phyloP scores from a whole-genome alignment of 2,329 filamentous ascomycete species.

The Penicillium sp. region DNA sequence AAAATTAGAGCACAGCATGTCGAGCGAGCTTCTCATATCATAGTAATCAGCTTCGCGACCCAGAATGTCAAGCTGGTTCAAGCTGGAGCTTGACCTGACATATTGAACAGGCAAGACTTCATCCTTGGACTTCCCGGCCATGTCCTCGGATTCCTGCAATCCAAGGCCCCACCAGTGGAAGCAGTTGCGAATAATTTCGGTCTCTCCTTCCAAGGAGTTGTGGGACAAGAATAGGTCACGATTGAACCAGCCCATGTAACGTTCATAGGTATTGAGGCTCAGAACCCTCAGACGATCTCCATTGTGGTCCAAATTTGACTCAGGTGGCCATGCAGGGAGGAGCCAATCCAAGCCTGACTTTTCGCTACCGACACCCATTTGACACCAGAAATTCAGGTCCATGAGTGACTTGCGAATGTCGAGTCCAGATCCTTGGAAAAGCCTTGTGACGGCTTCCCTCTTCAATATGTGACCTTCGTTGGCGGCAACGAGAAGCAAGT shows the following conservation, averaged over 20 bases:
- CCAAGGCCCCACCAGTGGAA: conserved; percentile 71
- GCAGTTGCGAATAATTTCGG: conserved; percentile 64
- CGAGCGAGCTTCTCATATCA: conserved; percentile 39
- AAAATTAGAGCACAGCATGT: conserved; percentile 34
- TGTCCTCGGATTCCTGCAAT: conserved; percentile 58
- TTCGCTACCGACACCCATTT: conserved; percentile 88
- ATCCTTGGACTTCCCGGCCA: conserved; percentile 43
- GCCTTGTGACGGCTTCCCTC: conserved; percentile 64
- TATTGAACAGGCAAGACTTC: conserved; percentile 3
- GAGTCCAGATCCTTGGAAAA: conserved; percentile 68
- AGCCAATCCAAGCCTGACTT: conserved; percentile 91
- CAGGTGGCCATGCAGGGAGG: conserved; percentile 72
- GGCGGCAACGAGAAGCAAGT: conserved; percentile 78
- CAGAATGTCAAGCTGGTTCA: conserved; percentile 30
- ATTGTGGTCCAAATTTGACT: conserved; percentile 66
- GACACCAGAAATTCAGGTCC: conserved; percentile 95
- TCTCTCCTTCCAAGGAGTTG: conserved; percentile 52
- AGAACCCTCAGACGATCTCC: conserved; percentile 73
- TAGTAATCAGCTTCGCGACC: conserved; percentile 30
- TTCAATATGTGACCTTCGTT: conserved; percentile 82
- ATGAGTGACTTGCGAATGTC: conserved; percentile 81
- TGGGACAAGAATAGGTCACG: conserved; percentile 56
- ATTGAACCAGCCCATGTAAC: conserved; percentile 75
- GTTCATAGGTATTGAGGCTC: conserved; percentile 75
- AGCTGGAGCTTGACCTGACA: conserved; percentile 16